phyloP scores from a whole-genome alignment of 345 rosid species.

The Hibiscus tridactylites region DNA sequence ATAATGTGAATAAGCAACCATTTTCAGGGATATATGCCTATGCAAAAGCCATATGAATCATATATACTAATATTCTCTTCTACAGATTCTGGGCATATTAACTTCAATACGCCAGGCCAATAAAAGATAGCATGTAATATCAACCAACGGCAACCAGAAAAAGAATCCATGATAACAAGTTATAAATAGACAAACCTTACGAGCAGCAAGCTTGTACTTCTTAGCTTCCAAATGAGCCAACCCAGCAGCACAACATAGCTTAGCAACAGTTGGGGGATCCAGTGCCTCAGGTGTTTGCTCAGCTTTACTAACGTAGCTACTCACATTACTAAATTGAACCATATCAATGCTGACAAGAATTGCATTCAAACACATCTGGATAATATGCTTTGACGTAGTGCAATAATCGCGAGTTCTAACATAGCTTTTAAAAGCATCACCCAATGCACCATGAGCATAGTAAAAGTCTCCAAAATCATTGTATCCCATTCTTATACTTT shows the following conservation, averaged over 20 bases:
- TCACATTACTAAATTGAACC: constrained; percentile 88
- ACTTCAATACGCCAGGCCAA: background rate
- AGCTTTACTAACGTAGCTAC: constrained; percentile 85
- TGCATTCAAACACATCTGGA: constrained; percentile 88
- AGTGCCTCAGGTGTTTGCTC: constrained; percentile 77
- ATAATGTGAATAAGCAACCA: background rate
- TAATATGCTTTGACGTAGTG: constrained; percentile 85
- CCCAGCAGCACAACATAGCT: constrained; percentile 84
- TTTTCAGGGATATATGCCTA: background rate
- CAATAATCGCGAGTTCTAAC: constrained; percentile 92
- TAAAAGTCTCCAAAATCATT: constrained; percentile 38
- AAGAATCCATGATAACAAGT: background rate
- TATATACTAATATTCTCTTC: background rate
- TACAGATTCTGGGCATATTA: background rate
- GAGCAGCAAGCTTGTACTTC: constrained; percentile 96
- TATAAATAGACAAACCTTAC: constrained; percentile 51
- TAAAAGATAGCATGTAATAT: background rate
- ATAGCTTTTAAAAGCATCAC: constrained; percentile 82
- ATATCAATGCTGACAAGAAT: constrained; percentile 94
- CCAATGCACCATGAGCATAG: constrained; percentile 76
- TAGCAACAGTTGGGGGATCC: constrained; percentile 53
- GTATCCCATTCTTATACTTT: constrained; percentile 40
- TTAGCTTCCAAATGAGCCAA: constrained; percentile 78
- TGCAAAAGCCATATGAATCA: background rate
- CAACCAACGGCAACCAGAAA: background rate